Conservation (phyloP, 768 basidiomycete species). For the Lentinula lateritia region DNA sequence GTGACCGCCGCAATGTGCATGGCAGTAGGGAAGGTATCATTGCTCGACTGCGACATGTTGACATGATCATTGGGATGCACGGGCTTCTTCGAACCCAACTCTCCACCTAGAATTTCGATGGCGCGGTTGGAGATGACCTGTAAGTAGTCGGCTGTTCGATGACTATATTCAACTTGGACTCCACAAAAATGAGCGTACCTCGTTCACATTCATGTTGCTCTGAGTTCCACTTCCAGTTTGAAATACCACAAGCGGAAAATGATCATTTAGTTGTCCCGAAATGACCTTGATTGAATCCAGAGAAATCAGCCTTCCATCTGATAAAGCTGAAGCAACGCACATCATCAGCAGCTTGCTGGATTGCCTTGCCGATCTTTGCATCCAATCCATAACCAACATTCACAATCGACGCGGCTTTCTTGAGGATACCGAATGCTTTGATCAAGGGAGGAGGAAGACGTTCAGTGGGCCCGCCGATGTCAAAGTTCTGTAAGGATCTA, state of each 20-base stretch:
- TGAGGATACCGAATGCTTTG: constrained; percentile 95
- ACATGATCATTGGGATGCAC: constrained; percentile 99
- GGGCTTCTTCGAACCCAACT: constrained; percentile 93
- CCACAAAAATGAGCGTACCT: constrained; percentile 39
- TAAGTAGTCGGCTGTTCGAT: not conserved
- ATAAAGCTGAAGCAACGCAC: constrained; percentile 32
- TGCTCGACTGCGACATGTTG: constrained; percentile 98
- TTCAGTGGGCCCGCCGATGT: constrained; percentile 96
- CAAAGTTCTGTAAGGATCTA: constrained; percentile 94
- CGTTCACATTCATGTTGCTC: constrained; percentile 99
- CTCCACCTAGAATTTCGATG: constrained; percentile 92
- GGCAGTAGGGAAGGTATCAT: constrained; percentile 99
- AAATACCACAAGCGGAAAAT: constrained; percentile 98
- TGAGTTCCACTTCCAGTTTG: constrained; percentile 99
- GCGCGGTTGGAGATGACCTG: constrained; percentile 98
- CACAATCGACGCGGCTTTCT: constrained; percentile 92
- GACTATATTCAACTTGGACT: not conserved
- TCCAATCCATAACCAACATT: constrained; percentile 91
- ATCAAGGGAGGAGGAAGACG: constrained; percentile 90
- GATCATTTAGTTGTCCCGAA: constrained; percentile 87
- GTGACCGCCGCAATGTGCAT: constrained; percentile 98
- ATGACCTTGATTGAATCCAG: constrained; percentile 64
- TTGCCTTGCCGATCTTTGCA: constrained; percentile 79
- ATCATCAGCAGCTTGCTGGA: constrained; percentile 92
- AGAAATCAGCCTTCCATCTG: not conserved